Evolutionary conservation across 257 asterid genomes (phyloP).

Genomic region (Paraleonurus japonicus): DNA sequence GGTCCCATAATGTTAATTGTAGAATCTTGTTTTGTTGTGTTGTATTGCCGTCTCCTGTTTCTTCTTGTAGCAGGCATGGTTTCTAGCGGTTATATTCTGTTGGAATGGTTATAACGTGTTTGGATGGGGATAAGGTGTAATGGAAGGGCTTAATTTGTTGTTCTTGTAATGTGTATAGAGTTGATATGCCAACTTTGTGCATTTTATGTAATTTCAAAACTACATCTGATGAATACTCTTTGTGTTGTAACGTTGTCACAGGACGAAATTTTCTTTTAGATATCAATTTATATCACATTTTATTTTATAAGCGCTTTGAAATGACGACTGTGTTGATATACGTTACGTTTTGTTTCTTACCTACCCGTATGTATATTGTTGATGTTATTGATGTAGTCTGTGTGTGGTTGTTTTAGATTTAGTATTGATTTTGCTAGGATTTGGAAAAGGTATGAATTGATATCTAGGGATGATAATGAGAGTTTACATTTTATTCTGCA

Average conservation of each 20-base stretch:
- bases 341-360: background rate
- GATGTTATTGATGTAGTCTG: background rate
- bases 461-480: background rate
- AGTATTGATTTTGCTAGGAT: background rate
- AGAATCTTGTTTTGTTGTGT: conserved; percentile 39
- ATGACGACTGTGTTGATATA: background rate
- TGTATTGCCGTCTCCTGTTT: conserved; percentile 23
- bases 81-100: conserved; percentile 33
- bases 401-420: background rate
- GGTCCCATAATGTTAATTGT: conserved; percentile 36
- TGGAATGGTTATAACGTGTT: conserved; percentile 26
- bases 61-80: conserved; percentile 22
- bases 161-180: conserved; percentile 24
- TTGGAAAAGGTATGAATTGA: background rate
- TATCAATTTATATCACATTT: background rate
- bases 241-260: background rate
- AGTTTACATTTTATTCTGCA: background rate
- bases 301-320: background rate
- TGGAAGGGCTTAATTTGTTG: background rate
- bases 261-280: background rate
- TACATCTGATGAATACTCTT: background rate
- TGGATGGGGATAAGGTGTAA: conserved; percentile 25
- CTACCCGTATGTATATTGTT: background rate
- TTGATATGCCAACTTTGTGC: background rate
- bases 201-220: conserved; percentile 14